These are phyloP conservation scores for Phragmites australis DNA, from an alignment of 176 grass and related monocot species.

Conservation along the genomic window DNA sequence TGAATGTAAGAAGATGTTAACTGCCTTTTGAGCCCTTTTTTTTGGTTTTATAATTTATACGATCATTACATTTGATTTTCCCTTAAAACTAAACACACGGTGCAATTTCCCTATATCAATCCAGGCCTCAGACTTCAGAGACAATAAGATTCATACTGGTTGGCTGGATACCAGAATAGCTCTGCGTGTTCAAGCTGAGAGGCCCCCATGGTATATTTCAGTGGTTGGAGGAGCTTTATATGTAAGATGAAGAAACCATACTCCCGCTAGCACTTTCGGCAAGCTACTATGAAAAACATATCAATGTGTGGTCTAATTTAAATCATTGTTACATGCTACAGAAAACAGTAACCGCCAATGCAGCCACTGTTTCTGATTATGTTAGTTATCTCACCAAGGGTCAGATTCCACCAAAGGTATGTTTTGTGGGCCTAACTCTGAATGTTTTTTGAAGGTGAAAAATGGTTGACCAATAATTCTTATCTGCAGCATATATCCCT, in stretches of 20 bases:
- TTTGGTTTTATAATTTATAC: background rate
- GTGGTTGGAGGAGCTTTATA: slow-evolving; percentile 94
- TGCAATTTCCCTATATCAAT: slow-evolving; percentile 23
- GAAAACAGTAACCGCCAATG: slow-evolving; percentile 88
- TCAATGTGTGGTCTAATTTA: slow-evolving; percentile 6
- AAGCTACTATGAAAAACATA: slow-evolving; percentile 13
- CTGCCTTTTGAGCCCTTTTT: slow-evolving; percentile 17
- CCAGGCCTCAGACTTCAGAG: slow-evolving; percentile 81
- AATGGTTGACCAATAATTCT: slow-evolving; percentile 33
- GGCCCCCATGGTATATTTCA: slow-evolving; percentile 93
- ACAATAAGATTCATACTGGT: slow-evolving; percentile 95
- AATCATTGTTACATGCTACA: slow-evolving; percentile 49
- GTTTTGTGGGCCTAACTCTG: slow-evolving; percentile 35
- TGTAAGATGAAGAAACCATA: slow-evolving; percentile 53
- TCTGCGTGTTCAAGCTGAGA: slow-evolving; percentile 95
- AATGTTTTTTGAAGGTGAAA: slow-evolving; percentile 27
- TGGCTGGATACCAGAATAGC: slow-evolving; percentile 97
- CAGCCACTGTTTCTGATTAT: slow-evolving; percentile 75
- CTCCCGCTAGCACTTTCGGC: background rate
- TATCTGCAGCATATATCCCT: slow-evolving; percentile 93
- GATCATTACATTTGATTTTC: slow-evolving; percentile 20
- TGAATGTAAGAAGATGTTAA: slow-evolving; percentile 66
- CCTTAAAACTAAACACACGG: background rate
- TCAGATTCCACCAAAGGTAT: slow-evolving; percentile 98
- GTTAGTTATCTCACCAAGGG: slow-evolving; percentile 89